Conservation (phyloP, 805 yeast species). For the Kurtzmaniella cleridarum region DNA sequence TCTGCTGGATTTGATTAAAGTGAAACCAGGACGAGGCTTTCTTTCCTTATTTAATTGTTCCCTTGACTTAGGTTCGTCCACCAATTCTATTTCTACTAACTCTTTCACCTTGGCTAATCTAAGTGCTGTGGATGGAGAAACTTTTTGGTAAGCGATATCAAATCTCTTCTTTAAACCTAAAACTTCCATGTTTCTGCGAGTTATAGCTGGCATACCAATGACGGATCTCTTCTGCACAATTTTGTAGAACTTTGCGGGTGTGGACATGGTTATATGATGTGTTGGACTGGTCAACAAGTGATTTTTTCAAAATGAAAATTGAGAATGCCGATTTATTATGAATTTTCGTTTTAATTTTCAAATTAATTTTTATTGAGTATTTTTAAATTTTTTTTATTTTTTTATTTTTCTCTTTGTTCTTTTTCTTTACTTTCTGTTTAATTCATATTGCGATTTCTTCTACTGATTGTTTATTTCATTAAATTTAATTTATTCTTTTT, state of each 20-base stretch:
- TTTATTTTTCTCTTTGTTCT: no score
- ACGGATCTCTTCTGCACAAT: conserved; percentile 76
- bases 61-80: conserved; percentile 47
- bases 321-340: not conserved
- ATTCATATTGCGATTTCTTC: no score
- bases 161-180: conserved; percentile 77
- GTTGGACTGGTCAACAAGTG: not conserved
- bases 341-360: not conserved
- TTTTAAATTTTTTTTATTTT: not conserved
- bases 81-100: conserved; percentile 73
- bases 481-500: not conserved
- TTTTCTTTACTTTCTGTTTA: no score
- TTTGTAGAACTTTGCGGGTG: conserved; percentile 34
- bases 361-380: not conserved
- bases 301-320: conserved; percentile 1
- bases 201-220: conserved; percentile 74
- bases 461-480: no score
- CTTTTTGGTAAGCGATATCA: conserved; percentile 64
- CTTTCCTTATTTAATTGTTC: conserved; percentile 50
- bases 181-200: conserved; percentile 58
- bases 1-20: conserved; percentile 7
- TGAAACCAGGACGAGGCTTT: conserved; percentile 62
- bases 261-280: conserved; percentile 4
- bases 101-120: conserved; percentile 80
- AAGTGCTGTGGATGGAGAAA: conserved; percentile 80